Base-by-base conservation (phyloP, 352 stramenopile species). In the Phytophthora nicotianae region DNA sequence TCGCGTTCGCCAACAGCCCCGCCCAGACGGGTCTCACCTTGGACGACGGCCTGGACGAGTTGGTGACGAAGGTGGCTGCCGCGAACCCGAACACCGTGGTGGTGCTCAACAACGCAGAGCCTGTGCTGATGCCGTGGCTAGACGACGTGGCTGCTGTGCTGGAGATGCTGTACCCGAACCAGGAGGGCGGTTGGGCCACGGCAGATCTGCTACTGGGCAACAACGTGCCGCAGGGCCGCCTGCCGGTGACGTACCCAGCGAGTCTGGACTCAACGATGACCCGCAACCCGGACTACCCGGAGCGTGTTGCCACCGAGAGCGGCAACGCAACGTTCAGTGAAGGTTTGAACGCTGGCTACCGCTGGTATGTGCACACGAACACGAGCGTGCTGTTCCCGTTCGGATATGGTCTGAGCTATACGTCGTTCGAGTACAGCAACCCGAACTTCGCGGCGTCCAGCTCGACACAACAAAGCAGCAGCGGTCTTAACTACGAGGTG, bases 151-250 rank as follows among this genome's bases (percentile, higher is more conserved):
- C 61, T 17, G 66, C 66, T n/a, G 66, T 74, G 24, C 47, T 74
- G 38, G 66, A 71, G 41, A 68, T 68, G 66, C 50, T 74, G 56
- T 74, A 71, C 56, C 66, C 66, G 55, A 74, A 74, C 66, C 66
- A 74, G 26, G 66, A 74, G 41, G 66, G 66, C 11, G 66, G 66
- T 26, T 74, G 61, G 66, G 66, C 66, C 40, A 74, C 66, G 45
- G 61, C 66, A 0, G 66, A 74, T 16, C 20, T 74, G 50, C 51
- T 74, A 35, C 55, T 74, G 3, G 67, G 67, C 46, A 75, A 71
- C 51, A 64, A 58, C 33, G 66, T 65, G 14, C 67, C 67, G 3
- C 67, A 75, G 27, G 67, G 67, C 26, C 67, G 62, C 27, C 56
- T 75, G 27, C 62, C 67, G 0, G 67, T 75, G 17, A 71, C 67